Evolutionary conservation across 345 rosid species (phyloP).

Genomic region (Diplotaxis tenuifolia): DNA sequence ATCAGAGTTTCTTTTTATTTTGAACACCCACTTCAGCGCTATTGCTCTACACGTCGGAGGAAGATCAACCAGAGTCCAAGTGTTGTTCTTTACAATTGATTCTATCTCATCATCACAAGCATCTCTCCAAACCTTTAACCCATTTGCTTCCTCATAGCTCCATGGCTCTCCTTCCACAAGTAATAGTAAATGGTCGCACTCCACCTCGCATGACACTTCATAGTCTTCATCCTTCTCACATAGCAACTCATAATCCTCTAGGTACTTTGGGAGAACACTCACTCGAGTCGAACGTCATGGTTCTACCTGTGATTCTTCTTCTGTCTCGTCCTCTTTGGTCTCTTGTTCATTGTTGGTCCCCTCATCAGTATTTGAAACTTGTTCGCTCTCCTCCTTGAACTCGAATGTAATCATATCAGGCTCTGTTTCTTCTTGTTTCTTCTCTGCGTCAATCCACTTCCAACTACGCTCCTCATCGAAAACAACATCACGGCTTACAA

Average conservation of each 20-base stretch:
- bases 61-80: neutral
- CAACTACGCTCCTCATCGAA: neutral
- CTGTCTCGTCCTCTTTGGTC: neutral
- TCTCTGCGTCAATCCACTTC: neutral
- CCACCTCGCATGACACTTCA: neutral
- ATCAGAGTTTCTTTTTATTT: no score
- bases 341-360: neutral
- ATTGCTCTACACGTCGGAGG: neutral
- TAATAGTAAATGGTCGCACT: no score
- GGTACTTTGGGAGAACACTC: neutral
- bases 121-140: neutral
- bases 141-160: no score
- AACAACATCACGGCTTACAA: neutral
- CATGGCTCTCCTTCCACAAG: neutral
- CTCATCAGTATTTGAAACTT: neutral
- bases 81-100: neutral
- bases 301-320: no score
- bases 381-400: no score
- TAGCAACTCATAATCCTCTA: no score
- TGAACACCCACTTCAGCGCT: neutral
- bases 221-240: neutral
- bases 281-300: neutral
- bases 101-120: no score
- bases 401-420: no score
- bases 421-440: neutral